These are phyloP conservation scores for Erysimum pusillum DNA, from an alignment of 441 rosid genomes.

Conservation along the genomic window DNA sequence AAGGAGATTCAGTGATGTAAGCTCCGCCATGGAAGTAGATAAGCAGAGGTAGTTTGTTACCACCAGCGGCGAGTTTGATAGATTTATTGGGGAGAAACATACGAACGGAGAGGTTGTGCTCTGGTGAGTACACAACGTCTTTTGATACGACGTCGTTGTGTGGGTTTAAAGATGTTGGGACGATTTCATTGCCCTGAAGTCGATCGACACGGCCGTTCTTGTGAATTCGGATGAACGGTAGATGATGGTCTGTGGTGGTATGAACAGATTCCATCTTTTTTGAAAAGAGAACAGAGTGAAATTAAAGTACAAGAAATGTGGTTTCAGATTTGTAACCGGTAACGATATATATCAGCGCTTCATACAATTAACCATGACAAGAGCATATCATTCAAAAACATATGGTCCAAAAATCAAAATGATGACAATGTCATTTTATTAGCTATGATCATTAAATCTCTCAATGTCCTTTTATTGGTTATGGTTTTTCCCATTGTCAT, in stretches of 20 bases:
- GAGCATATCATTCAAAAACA: neutral
- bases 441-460: neutral
- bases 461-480: neutral
- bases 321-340: too few relatives aligned
- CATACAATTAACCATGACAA: neutral
- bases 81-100: slow-evolving; percentile 53
- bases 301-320: too few relatives aligned
- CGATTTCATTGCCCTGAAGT: slow-evolving; percentile 43
- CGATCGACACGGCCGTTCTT: slow-evolving; percentile 59
- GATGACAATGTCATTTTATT: neutral
- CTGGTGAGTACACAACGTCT: slow-evolving; percentile 55
- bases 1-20: slow-evolving; percentile 54
- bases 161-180: slow-evolving; percentile 56
- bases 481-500: too few relatives aligned
- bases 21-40: slow-evolving; percentile 74
- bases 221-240: slow-evolving; percentile 52
- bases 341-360: neutral
- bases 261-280: slow-evolving; percentile 4
- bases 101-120: slow-evolving; percentile 50
- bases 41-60: slow-evolving; percentile 53
- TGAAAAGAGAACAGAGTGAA: neutral
- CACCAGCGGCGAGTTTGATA: neutral
- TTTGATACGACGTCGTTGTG: slow-evolving; percentile 56
- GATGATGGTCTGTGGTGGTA: neutral
- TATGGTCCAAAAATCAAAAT: too few relatives aligned